A percentile compares a stretch with the other conserved stretches of the same genome.
Conservation (phyloP, 371 early-diverging fungal species). For the Modicella reniformis region DNA sequence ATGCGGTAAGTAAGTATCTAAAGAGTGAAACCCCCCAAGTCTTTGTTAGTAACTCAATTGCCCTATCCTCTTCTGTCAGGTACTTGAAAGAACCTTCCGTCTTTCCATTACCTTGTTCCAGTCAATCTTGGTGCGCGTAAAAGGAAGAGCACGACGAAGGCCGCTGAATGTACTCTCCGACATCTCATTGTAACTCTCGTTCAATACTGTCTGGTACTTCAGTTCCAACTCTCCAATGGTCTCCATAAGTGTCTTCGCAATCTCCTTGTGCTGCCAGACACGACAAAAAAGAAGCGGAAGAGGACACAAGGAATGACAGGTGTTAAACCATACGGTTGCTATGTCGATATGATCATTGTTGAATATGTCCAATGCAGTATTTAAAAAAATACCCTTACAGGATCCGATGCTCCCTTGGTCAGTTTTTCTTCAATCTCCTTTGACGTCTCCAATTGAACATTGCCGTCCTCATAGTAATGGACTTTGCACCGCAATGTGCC, state of each 20-base stretch:
- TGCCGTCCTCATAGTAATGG: slow-evolving; percentile 98
- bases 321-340: neutral
- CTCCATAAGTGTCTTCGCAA: slow-evolving; percentile 69
- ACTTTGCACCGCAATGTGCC: slow-evolving; percentile 82
- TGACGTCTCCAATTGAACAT: slow-evolving; percentile 89
- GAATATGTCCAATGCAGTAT: too few species aligned
- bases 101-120: slow-evolving; percentile 77
- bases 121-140: slow-evolving; percentile 91
- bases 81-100: too few species aligned
- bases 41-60: neutral
- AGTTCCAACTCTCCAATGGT: slow-evolving; percentile 79
- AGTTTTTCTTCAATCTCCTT: slow-evolving; percentile 69
- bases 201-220: slow-evolving; percentile 84
- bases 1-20: slow-evolving; percentile 54
- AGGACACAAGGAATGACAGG: neutral
- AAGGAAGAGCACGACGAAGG: slow-evolving; percentile 89
- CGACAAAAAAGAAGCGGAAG: neutral
- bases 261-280: slow-evolving; percentile 32
- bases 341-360: too few species aligned
- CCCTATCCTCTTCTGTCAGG: too few species aligned
- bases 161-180: slow-evolving; percentile 90
- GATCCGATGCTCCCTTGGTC: slow-evolving; percentile 33
- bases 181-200: slow-evolving; percentile 82
- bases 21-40: neutral
- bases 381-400: too few species aligned